A percentile compares a stretch with the other conserved stretches of the same genome.
Conservation (phyloP, 768 basidiomycete genomes). For the Crassisporium funariophilum region DNA sequence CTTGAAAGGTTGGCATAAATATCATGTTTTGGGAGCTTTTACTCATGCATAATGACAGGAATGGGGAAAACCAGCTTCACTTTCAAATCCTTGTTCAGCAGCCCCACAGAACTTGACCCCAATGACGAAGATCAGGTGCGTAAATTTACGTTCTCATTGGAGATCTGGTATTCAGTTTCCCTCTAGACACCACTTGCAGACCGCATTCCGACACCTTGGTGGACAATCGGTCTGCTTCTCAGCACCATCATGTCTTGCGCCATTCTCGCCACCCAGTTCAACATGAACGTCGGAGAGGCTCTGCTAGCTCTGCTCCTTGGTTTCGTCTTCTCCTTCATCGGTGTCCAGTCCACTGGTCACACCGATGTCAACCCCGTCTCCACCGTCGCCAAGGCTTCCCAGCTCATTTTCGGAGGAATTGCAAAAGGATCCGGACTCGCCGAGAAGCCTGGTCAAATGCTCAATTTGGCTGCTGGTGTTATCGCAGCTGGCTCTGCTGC, state of each 20-base stretch:
- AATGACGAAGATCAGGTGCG: constrained; percentile 49
- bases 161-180: constrained; percentile 1
- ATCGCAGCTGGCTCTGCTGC: constrained; percentile 57
- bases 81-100: constrained; percentile 32
- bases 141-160: not conserved
- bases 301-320: constrained; percentile 59
- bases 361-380: constrained; percentile 67
- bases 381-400: constrained; percentile 62
- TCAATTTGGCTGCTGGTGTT: constrained; percentile 56
- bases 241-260: constrained; percentile 52
- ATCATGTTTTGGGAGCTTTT: too few relatives aligned
- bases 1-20: constrained; percentile 2
- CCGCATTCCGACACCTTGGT: constrained; percentile 57
- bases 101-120: constrained; percentile 27
- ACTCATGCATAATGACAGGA: too few relatives aligned
- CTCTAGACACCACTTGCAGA: constrained; percentile 47
- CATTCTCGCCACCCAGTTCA: constrained; percentile 55
- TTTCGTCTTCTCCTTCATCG: constrained; percentile 70
- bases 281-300: constrained; percentile 59
- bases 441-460: constrained; percentile 37
- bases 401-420: constrained; percentile 67
- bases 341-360: constrained; percentile 58
- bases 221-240: constrained; percentile 50
- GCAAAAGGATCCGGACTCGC: constrained; percentile 46
- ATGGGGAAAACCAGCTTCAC: constrained; percentile 24